Base-by-base conservation (phyloP, 2,329 filamentous ascomycete species). In the Blastomyces silverae region DNA sequence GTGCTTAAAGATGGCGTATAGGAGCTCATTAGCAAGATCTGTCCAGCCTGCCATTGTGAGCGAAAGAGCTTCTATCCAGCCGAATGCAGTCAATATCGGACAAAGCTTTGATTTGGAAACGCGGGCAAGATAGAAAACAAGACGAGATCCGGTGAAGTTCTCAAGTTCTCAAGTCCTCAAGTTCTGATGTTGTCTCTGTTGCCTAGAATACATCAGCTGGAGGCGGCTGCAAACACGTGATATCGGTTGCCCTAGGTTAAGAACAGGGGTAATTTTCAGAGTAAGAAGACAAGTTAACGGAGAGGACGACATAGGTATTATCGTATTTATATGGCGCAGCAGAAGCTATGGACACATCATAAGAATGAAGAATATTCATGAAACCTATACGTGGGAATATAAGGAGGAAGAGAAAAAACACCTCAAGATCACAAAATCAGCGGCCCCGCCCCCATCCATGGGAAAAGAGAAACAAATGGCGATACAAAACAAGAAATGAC, bases 321-420 rank as follows among this genome's bases (percentile, higher is more conserved):
- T 5, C 2, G 42, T 44, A 28, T 3, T 28, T 52, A 52, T 52
- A 50, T 22, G 20, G n/a, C 1, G 7, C 25, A 50, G 25, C 10
- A 20, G 3, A n/a, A 50, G 8, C 34, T 50, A 52, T 15, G 34
- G 31, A n/a, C 17, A 56, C 31, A 56, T 37, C 58, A 50, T 50
- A 20, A 61, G 28, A 48, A 52, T 52, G 22, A 34, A 17, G 5
- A 60, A 61, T 61, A 61, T 61, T 50, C 44, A 50, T 50, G 57
- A 37, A 61, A 34, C 34, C 28, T 61, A 61, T 13, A 61, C 42
- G 44, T 22, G 20, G 37, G 31, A 57, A 39, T 55, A 17, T 55
- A 28, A 56, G n/a, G 13, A 34, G 22, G 39, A 10, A 22, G 22
- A 46, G 28, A 31, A 25, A n/a, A 46, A 46, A 46, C 22, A 11